Base-by-base conservation (phyloP, 148 eudicot genomes). In the Polygonum aviculare region DNA sequence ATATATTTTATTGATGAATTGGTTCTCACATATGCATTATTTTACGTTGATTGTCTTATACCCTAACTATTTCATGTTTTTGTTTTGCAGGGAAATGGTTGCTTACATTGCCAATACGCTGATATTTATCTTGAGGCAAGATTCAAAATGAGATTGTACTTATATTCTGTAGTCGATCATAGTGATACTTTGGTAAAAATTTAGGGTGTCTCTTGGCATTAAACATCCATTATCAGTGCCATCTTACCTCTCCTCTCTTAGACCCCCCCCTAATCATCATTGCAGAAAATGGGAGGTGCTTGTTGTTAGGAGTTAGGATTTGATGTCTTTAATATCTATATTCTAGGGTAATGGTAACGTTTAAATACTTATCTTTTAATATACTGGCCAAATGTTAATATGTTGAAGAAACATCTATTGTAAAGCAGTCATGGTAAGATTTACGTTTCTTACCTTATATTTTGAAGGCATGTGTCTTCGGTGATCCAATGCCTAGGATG, bases 71-170 rank as follows among this genome's bases (percentile, higher is more conserved):
- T 70, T 9, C 18, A 2, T 72, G 15, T 72, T 36, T 45, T 44
- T 72, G 36, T 62, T 19, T 75, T 85, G 82, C 93, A 95, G 98
- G 98, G 98, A 92, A 81, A 95, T 95, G 97, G 91, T 95, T 74
- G 86, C 98, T 4, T 95, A 95, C 82, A 92, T 95, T 81, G 98
- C 98, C 50, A 95, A 95, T 83, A 95, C 98, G 11, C 76, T 95
- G 74, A 92, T 95, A 60, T 95, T 95, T 80, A 95, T 95, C 80
- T 80, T 95, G 85, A 95, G 98, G 98, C 90, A 88, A 67, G 82
- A 63, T 36, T 63, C 62, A 51, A 41, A 54, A 48, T 72, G 47
- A 38, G 38, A 31, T 18, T 59, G 31, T 69, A 60, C 35, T 31
- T 67, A 36, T 36, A 38, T 67, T 67, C 41, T 62, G 16, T 62